Evolutionary conservation across 176 grass and related monocot species (phyloP).

Genomic region (Ampelocalamus luodianensis): DNA sequence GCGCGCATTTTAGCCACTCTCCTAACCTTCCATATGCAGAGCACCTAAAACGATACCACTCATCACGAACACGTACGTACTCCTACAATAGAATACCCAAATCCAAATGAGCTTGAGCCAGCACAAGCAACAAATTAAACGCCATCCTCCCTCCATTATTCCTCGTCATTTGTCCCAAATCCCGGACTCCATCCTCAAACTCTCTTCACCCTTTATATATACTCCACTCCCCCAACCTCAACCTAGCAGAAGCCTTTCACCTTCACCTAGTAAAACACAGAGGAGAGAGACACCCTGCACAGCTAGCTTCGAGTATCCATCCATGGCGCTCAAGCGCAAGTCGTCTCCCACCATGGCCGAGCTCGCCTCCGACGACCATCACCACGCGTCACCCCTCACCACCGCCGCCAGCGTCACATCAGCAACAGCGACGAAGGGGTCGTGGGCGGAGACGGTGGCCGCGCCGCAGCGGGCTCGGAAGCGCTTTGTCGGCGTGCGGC

Average conservation of each 20-base stretch:
- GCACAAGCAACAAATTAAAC: too few species aligned
- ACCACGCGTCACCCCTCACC: background rate
- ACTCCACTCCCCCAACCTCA: background rate
- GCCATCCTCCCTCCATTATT: too few species aligned
- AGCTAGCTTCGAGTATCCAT: background rate
- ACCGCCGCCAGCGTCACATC: background rate
- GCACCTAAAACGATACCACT: too few species aligned
- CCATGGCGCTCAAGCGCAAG: conserved; percentile 53
- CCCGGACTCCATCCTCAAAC: background rate
- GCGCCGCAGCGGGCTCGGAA: conserved; percentile 6
- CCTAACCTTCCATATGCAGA: too few species aligned
- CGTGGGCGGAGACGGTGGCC: background rate
- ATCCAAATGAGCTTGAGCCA: too few species aligned
- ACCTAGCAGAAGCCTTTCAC: background rate
- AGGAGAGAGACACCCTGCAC: too few species aligned
- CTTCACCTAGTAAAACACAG: background rate
- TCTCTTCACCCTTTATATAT: conserved; percentile 26
- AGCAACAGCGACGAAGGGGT: background rate
- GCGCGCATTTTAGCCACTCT: too few species aligned
- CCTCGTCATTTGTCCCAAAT: too few species aligned
- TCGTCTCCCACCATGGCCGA: background rate
- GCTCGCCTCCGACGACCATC: background rate
- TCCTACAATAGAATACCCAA: too few species aligned
- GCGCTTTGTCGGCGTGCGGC: conserved; percentile 72
- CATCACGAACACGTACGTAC: too few species aligned